Evolutionary conservation across 2,329 filamentous ascomycete species (phyloP), one percentile per base, ranked within the genome.

Genomic region (Curvularia sp.): DNA sequence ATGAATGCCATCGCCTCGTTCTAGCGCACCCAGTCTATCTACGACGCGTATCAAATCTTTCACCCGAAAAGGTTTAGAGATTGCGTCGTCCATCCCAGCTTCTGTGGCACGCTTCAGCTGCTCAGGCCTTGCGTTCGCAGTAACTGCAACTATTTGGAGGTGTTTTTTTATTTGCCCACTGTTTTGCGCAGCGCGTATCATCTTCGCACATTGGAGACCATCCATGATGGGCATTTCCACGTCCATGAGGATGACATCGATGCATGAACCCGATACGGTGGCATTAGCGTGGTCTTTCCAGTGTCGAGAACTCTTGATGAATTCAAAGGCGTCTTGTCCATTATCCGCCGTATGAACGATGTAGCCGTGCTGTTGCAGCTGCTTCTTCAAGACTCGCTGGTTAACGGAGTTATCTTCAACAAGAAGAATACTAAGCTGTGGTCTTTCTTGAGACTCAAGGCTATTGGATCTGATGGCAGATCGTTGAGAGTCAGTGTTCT

Each of bases 361-460:
- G 50, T 68, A 73, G 13, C 70, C 70, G 5, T 58, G 25, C 25
- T 59, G 65, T 18, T 59, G 54, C 13, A 74, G 61, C 15, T 71
- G 68, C 27, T 70, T 64, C 4, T 57, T 53, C 3, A 70, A 57
- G 12, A 74, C 66, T 15, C 64, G 65, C 42, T 74, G 72, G 18
- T 74, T 74, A 36, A 74, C 64, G 18, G 71, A 49, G 42, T 74
- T 74, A 52, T 74, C 72, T 57, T 74, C 72, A 1, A 74, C 72
- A 21, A 70, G 59, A 8, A 70, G 59, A 13, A 62, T 53, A 34
- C 39, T 52, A 15, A 42, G 9, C 32, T 57, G 48, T 9, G 19
- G 13, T 13, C 27, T 43, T 13, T 48, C 21, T 23, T 36, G 39
- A 15, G 48, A 27, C 15, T 48, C 27, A 8, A 27, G 4, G 13